Evolutionary conservation across 2,329 filamentous ascomycete species (phyloP).

Genomic region (Ilyonectria sp.): DNA sequence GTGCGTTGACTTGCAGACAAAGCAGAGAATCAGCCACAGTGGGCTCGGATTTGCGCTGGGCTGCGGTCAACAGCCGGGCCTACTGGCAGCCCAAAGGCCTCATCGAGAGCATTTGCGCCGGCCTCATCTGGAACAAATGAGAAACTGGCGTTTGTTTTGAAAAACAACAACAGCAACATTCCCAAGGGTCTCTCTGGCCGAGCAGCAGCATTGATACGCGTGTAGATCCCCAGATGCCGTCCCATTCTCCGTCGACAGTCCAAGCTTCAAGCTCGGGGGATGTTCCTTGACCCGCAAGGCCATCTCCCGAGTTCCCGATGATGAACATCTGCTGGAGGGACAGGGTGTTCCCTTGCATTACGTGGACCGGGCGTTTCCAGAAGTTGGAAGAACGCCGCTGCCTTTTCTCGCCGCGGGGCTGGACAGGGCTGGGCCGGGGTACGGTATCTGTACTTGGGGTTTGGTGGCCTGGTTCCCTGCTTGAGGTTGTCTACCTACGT

Average conservation of each 20-base stretch:
- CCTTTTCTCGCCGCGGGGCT: background rate
- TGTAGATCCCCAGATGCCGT: conserved; percentile 6
- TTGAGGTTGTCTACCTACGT: background rate
- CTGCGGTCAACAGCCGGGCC: conserved; percentile 7
- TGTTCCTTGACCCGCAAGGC: conserved; percentile 20
- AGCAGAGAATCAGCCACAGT: conserved; percentile 13
- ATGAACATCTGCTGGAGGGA: conserved; percentile 1
- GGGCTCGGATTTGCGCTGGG: conserved; percentile 2
- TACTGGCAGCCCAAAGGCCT: conserved; percentile 1
- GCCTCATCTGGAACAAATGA: background rate
- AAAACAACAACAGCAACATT: background rate
- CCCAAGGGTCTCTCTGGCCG: background rate
- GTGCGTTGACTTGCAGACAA: conserved; percentile 21
- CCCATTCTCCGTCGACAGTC: background rate
- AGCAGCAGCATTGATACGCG: background rate
- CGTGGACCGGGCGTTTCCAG: conserved; percentile 14
- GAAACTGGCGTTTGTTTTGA: background rate
- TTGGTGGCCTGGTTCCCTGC: background rate
- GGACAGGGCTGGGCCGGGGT: too few species aligned
- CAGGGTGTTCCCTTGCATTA: conserved; percentile 17
- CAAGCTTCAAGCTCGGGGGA: conserved; percentile 1
- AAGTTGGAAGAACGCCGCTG: conserved; percentile 14
- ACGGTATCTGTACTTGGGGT: too few species aligned
- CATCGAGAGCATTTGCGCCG: background rate
- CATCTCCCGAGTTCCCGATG: conserved; percentile 15